Conservation (phyloP, 306 rosid species). For the Prunus armeniaca region DNA sequence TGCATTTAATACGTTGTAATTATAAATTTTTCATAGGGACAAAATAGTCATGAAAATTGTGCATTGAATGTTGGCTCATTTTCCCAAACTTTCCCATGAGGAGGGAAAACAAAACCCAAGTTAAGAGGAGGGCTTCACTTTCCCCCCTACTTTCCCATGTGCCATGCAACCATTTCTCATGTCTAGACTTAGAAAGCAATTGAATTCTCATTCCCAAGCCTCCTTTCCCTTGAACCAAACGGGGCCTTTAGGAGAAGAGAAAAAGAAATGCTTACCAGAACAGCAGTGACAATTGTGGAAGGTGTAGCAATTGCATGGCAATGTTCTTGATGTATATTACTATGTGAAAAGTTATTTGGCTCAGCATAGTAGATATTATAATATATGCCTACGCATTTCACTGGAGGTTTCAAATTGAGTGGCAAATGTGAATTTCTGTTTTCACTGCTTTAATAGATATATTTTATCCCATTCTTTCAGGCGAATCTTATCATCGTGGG, state of each 20-base stretch:
- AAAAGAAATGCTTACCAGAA: background rate
- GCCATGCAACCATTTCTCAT: too few relatives aligned
- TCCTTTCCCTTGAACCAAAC: too few relatives aligned
- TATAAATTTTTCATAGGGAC: too few relatives aligned
- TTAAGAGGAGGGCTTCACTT: too few relatives aligned
- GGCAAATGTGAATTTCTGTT: background rate
- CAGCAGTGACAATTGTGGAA: background rate
- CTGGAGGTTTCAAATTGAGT: background rate
- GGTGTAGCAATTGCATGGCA: background rate
- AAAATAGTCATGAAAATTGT: too few relatives aligned
- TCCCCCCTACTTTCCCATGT: too few relatives aligned
- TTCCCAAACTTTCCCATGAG: too few relatives aligned
- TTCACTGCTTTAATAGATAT: background rate
- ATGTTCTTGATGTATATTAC: background rate
- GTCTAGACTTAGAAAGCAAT: too few relatives aligned
- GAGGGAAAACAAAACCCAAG: too few relatives aligned
- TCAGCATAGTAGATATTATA: background rate
- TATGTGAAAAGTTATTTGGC: background rate
- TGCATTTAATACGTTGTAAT: too few relatives aligned
- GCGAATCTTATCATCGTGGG: conserved; percentile 71
- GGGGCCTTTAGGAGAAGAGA: background rate
- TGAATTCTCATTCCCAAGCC: too few relatives aligned
- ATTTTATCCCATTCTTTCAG: conserved; percentile 35
- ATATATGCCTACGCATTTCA: background rate
- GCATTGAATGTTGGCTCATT: too few relatives aligned